Evolutionary conservation across 768 basidiomycete genomes (phyloP), one percentile per base, ranked within the genome.

Genomic region (Cystofilobasidium macerans): DNA sequence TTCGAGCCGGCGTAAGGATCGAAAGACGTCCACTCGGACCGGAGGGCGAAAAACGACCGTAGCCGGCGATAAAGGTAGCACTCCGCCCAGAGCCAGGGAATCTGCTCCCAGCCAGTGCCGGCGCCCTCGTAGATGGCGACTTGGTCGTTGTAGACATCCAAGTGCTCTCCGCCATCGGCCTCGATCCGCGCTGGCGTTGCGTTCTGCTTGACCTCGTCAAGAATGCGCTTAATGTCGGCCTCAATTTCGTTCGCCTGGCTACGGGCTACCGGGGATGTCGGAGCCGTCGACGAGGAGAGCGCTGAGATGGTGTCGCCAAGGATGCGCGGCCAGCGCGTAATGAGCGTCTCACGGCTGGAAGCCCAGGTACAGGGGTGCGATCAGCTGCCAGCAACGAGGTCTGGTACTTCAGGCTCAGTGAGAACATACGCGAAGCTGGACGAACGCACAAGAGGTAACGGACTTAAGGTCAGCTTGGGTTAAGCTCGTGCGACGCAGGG

Each of bases 81-180:
- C 86, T 97, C 94, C 64, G 91, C 90, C 74, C 81, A 97, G n/a
- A 99, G 80, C 94, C 94, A 99, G 1, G 92, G 89, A 7, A 88
- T 84, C 11, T 83, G 87, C 73, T 89, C 91, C 94, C 94, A 99
- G 0, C 85, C 81, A 71, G 80, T 79, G 3, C 76, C 74, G 1
- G 78, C 73, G 32, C 78, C 75, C 0, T 77, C 77, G 1, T 88
- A 79, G 0, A 76, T 62, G 24, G 59, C 74, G 16, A 99, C 79
- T 69, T 90, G 86, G 0, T 77, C 71, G 70, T 99, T 97, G 78
- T 91, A 98, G n/a, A 80, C 76, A 0, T 82, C 80, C 6, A 83
- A 78, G 60, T 83, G 80, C n/a, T 83, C 73, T 56, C 86, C 88
- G 0, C 86, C 86, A 70, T 95, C 93, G 9, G 83, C 77, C n/a